Evolutionary conservation across 164 flowering plant species (phyloP), one percentile per base, ranked within the genome.

Genomic region (Vitis labrusca): DNA sequence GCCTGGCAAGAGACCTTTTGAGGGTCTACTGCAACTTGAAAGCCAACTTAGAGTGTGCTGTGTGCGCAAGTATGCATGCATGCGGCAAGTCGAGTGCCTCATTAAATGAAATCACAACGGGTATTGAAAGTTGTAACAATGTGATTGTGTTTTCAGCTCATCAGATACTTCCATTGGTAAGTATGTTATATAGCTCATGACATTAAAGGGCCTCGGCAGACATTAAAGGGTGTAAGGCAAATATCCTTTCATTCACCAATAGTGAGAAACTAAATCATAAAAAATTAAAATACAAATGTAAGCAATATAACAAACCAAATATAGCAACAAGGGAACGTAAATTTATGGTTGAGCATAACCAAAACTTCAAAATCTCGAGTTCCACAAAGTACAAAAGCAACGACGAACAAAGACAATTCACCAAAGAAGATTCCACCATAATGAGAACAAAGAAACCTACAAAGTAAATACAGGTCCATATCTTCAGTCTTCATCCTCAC

Each of bases 401-500:
- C n/a, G 62, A 10, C 48, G 30, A 13, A 51, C 59, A 16, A 37
- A 53, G 13, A 17, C 29, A 10, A 23, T 37, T 62, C 57, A 19
- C 50, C 30, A 13, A 54, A 55, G 14, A 47, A 69, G 27, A 59
- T 48, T 60, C 50, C 3, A 27, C 54, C 55, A 69, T 29, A 69
- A 59, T 10, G 3, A 50, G 29, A 51, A 5, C 17, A 27, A 3
- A 48, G 52, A 37, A 16, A 9, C 73, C 17, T 64, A 19, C 5
- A 44, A 56, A 10, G 14, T 23, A 10, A 30, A 44, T 64, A 19
- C 16, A 48, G 14, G 11, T 29, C 10, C 30, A 47, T 14, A 59
- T 50, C 59, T 59, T 66, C 44, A 82, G 63, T 78, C 80, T 63
- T 80, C 83, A 37, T 83, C 84, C 71, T 80, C 82, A 5, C 67